Conservation (phyloP, 1,139 yeast species). For the Yamadazyma atlantica region DNA sequence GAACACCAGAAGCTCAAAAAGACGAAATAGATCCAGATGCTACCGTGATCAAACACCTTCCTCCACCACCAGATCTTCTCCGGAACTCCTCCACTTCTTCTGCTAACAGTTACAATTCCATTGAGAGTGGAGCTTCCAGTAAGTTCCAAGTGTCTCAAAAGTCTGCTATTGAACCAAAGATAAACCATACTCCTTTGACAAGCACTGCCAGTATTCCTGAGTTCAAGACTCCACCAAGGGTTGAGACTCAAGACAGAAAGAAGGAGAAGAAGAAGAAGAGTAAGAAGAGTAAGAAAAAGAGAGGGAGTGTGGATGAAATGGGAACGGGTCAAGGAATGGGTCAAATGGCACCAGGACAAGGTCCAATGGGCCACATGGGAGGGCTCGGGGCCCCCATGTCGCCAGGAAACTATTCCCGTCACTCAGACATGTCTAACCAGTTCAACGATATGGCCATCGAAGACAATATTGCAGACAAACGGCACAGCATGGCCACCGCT, state of each 20-base stretch:
- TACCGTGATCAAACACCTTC: neutral
- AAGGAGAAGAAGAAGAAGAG: slow-evolving; percentile 6
- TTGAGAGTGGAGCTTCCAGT: slow-evolving; percentile 38
- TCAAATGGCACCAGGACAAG: no score
- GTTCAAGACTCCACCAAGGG: slow-evolving; percentile 1
- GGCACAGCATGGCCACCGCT: slow-evolving; percentile 22
- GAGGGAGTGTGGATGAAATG: no score
- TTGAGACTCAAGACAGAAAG: slow-evolving; percentile 9
- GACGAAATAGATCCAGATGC: no score
- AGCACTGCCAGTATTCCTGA: neutral
- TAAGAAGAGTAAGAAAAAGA: slow-evolving; percentile 9
- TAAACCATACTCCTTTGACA: neutral
- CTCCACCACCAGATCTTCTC: neutral
- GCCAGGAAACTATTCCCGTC: slow-evolving; percentile 1
- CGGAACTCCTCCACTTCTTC: slow-evolving; percentile 32
- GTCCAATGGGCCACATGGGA: no score
- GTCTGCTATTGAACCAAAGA: slow-evolving; percentile 1
- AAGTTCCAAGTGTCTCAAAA: slow-evolving; percentile 24
- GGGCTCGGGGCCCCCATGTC: slow-evolving; percentile 1
- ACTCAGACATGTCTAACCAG: slow-evolving; percentile 4
- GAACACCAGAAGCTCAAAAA: no score
- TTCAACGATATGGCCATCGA: slow-evolving; percentile 1
- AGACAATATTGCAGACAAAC: slow-evolving; percentile 10
- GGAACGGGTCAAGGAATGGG: no score
- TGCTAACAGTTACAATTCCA: slow-evolving; percentile 31